Evolutionary conservation across 345 rosid species (phyloP), one percentile per base, ranked within the genome.

Genomic region (Salix arbutifolia): DNA sequence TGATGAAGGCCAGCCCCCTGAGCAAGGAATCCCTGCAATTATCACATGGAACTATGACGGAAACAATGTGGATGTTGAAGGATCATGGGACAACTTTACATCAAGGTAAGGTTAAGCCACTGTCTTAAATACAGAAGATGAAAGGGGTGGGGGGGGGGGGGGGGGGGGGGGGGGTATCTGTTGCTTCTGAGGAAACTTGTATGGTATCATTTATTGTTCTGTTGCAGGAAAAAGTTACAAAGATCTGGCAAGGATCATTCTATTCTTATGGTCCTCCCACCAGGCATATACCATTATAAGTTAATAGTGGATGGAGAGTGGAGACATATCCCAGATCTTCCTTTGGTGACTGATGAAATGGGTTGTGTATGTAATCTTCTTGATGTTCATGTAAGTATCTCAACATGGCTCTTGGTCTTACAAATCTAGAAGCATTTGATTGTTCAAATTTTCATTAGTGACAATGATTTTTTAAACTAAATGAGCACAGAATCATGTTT

Each of bases 1-100:
- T 74, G 88, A 78, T 73, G 78, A 48, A 73, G 89, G 80, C 79
- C 65, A 19, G 65, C 84, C 88, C 33, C 62, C 80, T 6, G 92
- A 91, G 84, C 85, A 79, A 75, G 97, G 94, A 74, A 86, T 93
- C 77, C 99, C 99, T 21, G 85, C 81, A 26, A 69, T 93, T 50
- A 88, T 96, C 78, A 90, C 92, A 62, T 96, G 99, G 99, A 90
- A 80, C 79, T 85, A 85, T 77, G 99, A 97, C 72, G 99, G 99
- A 67, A 87, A 83, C 81, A 92, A 92, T 38, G 99, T 96, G 65
- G 84, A 83, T 4, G 92, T 96, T 46, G 93, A 91, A 87, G 99
- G 99, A 70, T 93, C 98, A 48, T 92, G 98, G 99, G 98, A 96
- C 84, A 89, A 87, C 62, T 93, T 98, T 92, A 84, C 73, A 66